These are phyloP conservation scores for Sporothrix curviconia DNA, from an alignment of 2,329 filamentous ascomycete species.

Conservation along the genomic window DNA sequence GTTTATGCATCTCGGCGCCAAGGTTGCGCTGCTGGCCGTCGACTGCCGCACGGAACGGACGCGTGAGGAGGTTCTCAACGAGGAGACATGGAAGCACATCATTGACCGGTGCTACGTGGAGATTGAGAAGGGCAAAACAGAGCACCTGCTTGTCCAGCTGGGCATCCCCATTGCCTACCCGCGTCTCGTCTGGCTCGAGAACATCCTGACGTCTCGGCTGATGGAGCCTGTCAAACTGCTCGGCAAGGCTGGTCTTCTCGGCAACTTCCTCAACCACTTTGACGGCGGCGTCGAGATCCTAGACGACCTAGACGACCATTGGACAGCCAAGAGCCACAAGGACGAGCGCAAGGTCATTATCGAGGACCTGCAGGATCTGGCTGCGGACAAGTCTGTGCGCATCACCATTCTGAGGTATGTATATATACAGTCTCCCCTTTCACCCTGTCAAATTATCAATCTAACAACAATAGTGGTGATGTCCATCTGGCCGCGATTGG, in stretches of 20 bases:
- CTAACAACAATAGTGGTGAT: conserved; percentile 58
- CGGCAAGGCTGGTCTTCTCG: conserved; percentile 72
- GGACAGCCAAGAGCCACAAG: conserved; percentile 95
- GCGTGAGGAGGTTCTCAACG: conserved; percentile 70
- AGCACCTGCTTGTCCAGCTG: conserved; percentile 80
- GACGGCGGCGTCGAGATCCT: conserved; percentile 88
- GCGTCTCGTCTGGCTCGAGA: conserved; percentile 65
- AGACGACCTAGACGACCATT: conserved; percentile 91
- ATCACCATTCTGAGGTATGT: conserved; percentile 73
- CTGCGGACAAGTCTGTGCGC: conserved; percentile 84
- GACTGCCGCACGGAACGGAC: conserved; percentile 90
- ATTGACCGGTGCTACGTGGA: conserved; percentile 81
- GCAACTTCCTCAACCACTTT: conserved; percentile 77
- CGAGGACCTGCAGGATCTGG: conserved; percentile 86
- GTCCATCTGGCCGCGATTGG: conserved; percentile 89
- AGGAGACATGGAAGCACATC: conserved; percentile 77
- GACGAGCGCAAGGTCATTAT: conserved; percentile 79
- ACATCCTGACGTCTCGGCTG: conserved; percentile 70
- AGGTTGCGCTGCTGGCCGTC: conserved; percentile 74
- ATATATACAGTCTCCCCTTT: not conserved
- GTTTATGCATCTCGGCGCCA: conserved; percentile 75
- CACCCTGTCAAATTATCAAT: not conserved
- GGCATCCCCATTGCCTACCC: conserved; percentile 81
- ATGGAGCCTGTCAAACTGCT: conserved; percentile 88
- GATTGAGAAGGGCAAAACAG: conserved; percentile 74